Evolutionary conservation across 2,329 filamentous ascomycete species (phyloP).

Genomic region (Bipolaris cookei): DNA sequence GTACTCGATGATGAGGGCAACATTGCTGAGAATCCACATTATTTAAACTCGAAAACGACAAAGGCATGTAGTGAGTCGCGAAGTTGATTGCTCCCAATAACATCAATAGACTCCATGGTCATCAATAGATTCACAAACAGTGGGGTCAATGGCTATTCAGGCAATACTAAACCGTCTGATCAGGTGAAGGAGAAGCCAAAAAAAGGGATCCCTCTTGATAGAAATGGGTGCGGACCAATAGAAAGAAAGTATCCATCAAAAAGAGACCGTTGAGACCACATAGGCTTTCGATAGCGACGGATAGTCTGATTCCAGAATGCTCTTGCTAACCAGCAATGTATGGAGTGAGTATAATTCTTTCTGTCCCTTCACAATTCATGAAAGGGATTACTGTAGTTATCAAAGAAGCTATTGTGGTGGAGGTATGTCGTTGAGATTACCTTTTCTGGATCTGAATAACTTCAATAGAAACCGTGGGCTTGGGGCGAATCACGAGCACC

Average conservation of each 20-base stretch:
- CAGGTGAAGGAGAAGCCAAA: conserved; percentile 20
- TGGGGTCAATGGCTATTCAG: conserved; percentile 17
- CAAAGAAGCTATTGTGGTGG: conserved; percentile 19
- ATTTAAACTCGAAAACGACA: conserved; percentile 16
- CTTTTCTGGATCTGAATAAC: conserved; percentile 41
- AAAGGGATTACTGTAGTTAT: conserved; percentile 23
- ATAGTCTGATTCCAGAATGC: conserved; percentile 12
- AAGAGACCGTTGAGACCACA: conserved; percentile 11
- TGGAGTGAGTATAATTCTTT: conserved; percentile 20
- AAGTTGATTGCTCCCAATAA: conserved; percentile 14
- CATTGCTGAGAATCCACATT: conserved; percentile 6
- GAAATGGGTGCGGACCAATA: conserved; percentile 10
- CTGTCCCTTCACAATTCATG: conserved; percentile 5
- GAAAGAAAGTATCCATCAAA: neutral
- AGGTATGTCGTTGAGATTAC: conserved; percentile 20
- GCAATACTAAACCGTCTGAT: conserved; percentile 15
- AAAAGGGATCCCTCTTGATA: conserved; percentile 21
- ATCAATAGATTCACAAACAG: conserved; percentile 20
- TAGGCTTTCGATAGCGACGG: neutral
- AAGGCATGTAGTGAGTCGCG: conserved; percentile 6
- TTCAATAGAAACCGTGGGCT: conserved; percentile 30
- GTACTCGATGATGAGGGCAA: conserved; percentile 19
- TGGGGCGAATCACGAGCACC: conserved; percentile 18
- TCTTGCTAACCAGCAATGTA: conserved; percentile 8
- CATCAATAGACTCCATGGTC: conserved; percentile 26